Conservation (phyloP, 176 grass and related monocot species). For the Lolium multiflorum region DNA sequence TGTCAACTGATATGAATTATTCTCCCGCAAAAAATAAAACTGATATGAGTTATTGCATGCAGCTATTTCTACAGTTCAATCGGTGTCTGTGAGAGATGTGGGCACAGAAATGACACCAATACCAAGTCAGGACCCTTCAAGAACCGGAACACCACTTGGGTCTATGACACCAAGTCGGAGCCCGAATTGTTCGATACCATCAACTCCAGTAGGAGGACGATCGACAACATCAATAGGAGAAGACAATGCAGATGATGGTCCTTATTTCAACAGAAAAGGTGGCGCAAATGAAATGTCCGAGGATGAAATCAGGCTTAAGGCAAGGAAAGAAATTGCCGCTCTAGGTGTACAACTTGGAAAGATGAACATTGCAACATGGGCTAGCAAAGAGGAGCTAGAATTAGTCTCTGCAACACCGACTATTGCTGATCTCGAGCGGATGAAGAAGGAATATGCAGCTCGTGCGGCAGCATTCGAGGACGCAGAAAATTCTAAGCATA, state of each 20-base stretch:
- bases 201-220: conserved; percentile 71
- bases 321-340: conserved; percentile 88
- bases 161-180: conserved; percentile 81
- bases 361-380: conserved; percentile 97
- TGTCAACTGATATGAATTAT: not conserved
- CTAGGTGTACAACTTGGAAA: conserved; percentile 91
- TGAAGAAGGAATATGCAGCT: conserved; percentile 66
- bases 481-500: conserved; percentile 81
- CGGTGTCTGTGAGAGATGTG: conserved; percentile 74
- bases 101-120: conserved; percentile 99
- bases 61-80: conserved; percentile 57
- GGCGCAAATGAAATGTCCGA: conserved; percentile 66
- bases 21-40: no score
- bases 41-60: conserved; percentile 16
- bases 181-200: conserved; percentile 80
- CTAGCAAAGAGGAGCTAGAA: conserved; percentile 86
- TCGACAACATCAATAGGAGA: conserved; percentile 49
- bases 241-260: conserved; percentile 43
- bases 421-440: conserved; percentile 58
- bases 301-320: conserved; percentile 72
- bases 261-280: conserved; percentile 63
- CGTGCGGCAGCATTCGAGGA: conserved; percentile 83
- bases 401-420: conserved; percentile 56
- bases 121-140: conserved; percentile 81
- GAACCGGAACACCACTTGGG: conserved; percentile 72